Evolutionary conservation across 768 basidiomycete species (phyloP), one percentile per base, ranked within the genome.

Genomic region (Cubamyces sp.): DNA sequence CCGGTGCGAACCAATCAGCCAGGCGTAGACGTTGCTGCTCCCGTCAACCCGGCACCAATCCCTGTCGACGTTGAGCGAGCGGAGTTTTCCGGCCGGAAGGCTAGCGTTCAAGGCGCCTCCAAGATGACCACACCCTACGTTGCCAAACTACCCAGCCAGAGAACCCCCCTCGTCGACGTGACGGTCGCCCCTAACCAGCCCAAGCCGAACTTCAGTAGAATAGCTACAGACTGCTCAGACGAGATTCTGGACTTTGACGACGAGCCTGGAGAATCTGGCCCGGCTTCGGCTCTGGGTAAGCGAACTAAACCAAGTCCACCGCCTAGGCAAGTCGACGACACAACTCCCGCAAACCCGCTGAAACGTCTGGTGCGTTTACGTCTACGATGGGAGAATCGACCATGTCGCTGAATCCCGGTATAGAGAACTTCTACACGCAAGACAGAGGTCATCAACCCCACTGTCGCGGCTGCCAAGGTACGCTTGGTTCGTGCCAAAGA

Each of bases 161-260:
- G 23, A 25, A n/a, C 34, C 5, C 45, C 14, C 23, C 37, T 18
- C 12, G 5, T n/a, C 12, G 15, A 23, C 3, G 28, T 3, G 19
- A 12, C n/a, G 25, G 25, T 2, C 8, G 3, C 4, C 23, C 34
- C 16, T 16, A 39, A 14, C 3, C 56, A 11, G 30, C 26, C 34
- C 3, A 72, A 66, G 63, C 54, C 64, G 1, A 63, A 28, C 21
- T 72, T 72, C 60, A 61, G 68, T 16, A 51, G 61, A 42, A 62
- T 72, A 5, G 71, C 66, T 6, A 69, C 60, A 18, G 67, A 64
- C 48, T 60, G 68, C 28, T 70, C 71, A 1, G 71, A 72, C 60
- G 71, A 72, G 23, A 70, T 68, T 45, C 25, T 62, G n/a, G 66
- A 68, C 30, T 69, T 69, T 42, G 69, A 69, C 6, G 69, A 69